Evolutionary conservation across 139 green algal genomes (phyloP), one percentile per base, ranked within the genome.

Genomic region (Gonium pectorale): DNA sequence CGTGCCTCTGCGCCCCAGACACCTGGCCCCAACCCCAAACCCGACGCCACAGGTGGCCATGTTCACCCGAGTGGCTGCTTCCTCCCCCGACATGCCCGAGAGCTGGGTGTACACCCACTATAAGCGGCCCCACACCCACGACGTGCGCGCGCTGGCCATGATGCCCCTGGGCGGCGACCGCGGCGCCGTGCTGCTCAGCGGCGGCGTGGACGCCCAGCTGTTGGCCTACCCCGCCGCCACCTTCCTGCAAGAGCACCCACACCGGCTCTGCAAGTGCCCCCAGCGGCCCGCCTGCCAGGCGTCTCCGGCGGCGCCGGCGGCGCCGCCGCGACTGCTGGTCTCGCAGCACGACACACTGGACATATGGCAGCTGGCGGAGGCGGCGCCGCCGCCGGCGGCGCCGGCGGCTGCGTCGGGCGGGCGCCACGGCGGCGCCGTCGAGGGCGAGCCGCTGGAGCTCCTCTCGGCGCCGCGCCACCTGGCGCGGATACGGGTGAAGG

Each of bases 121-220:
- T 72, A 96, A 97, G 88, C 88, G 93, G 7, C 90, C 95, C 0
- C 97, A 99, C 93, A 94, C 91, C 0, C 95, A 98, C 87, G 96
- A 99, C 77, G 94, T 90, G 46, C 89, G 95, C 11, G 89, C 93
- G 26, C 79, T 98, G 81, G 89, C 81, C 0, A 81, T 96, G 56
- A 79, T 94, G 63, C 21, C 43, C 27, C 31, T 74, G 31, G 40
- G 24, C 2, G 70, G 80, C 22, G 51, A 3, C 4, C 37, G 38
- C 31, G 67, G 68, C 43, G 22, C 68, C 41, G 27, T 77, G 41
- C 68, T 98, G 79, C 63, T 97, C 17, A 94, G 90, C 19, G 97
- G 94, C 21, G 95, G 96, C 33, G 95, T 87, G n/a, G 86, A 89
- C 60, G 83, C 85, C 7, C 86, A 89, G 83, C 79, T 92, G 22